These are phyloP conservation scores for Bruguiera parviflora DNA, from an alignment of 345 rosid species.

Conservation along the genomic window DNA sequence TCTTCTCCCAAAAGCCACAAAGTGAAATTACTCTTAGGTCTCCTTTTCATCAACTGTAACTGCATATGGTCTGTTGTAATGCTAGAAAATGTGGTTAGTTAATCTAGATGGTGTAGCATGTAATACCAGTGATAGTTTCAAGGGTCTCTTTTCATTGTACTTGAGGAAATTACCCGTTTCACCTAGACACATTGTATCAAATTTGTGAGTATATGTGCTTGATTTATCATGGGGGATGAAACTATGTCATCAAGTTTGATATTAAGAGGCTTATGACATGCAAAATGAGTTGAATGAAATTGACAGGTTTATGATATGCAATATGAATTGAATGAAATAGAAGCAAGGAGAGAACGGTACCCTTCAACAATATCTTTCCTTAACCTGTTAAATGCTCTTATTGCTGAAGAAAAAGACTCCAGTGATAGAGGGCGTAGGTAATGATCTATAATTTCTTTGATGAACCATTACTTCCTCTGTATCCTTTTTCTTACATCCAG, in stretches of 20 bases:
- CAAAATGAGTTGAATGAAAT: no score
- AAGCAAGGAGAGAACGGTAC: conserved; percentile 86
- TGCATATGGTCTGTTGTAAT: background rate
- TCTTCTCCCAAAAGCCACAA: no score
- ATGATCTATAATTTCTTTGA: conserved; percentile 14
- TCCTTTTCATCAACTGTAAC: no score
- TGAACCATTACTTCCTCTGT: conserved; percentile 14
- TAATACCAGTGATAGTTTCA: background rate
- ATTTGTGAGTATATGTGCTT: background rate
- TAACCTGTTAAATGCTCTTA: conserved; percentile 75
- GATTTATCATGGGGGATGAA: background rate
- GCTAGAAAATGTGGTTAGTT: background rate
- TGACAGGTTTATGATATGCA: conserved; percentile 91
- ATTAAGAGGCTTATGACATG: no score
- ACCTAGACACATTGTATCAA: background rate
- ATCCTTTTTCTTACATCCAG: conserved; percentile 18
- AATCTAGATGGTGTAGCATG: background rate
- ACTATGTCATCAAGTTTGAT: conserved; percentile 7
- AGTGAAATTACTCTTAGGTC: no score
- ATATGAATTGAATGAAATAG: conserved; percentile 95
- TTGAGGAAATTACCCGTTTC: background rate
- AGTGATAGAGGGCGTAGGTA: conserved; percentile 92
- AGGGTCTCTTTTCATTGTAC: background rate
- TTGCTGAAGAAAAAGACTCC: conserved; percentile 80
- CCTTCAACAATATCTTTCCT: conserved; percentile 93